phyloP scores from a whole-genome alignment of 108 stramenopile genomes.

The Aurantiochytrium sp. region DNA sequence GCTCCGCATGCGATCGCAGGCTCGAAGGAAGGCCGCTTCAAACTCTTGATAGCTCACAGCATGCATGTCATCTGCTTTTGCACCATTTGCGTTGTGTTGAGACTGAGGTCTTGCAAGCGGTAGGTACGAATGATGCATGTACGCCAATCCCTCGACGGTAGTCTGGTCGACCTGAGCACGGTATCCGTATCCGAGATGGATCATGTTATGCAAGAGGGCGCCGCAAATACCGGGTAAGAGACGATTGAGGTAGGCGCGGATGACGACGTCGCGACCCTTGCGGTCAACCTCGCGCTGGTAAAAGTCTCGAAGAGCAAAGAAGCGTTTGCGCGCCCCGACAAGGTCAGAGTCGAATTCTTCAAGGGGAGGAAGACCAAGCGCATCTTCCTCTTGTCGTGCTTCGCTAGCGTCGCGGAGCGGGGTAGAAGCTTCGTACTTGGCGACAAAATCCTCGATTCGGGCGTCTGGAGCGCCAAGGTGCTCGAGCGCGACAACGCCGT shows the following conservation, averaged over 20 bases:
- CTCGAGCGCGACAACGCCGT: not conserved
- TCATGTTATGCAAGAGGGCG: not conserved
- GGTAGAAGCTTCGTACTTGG: not conserved
- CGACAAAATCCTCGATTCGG: not conserved
- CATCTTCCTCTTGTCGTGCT: not conserved
- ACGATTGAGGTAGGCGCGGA: not conserved
- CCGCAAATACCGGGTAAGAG: not conserved
- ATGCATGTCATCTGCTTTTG: not conserved
- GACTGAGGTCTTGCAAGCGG: not conserved
- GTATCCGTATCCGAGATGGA: slow-evolving; percentile 16
- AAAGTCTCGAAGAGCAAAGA: not conserved
- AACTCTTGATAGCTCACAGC: not conserved
- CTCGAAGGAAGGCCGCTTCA: not conserved
- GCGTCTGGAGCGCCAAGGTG: not conserved
- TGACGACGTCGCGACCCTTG: not conserved
- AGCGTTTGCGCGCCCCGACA: not conserved
- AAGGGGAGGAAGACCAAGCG: not conserved
- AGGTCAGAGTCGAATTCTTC: not conserved
- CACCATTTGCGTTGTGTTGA: not conserved
- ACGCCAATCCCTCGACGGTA: not conserved
- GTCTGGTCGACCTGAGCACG: not conserved
- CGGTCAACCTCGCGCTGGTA: not conserved
- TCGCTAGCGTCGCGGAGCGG: not conserved
- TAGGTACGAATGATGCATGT: not conserved
- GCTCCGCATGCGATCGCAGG: not conserved